Evolutionary conservation across 257 asterid genomes (phyloP), one percentile per base, ranked within the genome.

Genomic region (Solanum peruvianum): DNA sequence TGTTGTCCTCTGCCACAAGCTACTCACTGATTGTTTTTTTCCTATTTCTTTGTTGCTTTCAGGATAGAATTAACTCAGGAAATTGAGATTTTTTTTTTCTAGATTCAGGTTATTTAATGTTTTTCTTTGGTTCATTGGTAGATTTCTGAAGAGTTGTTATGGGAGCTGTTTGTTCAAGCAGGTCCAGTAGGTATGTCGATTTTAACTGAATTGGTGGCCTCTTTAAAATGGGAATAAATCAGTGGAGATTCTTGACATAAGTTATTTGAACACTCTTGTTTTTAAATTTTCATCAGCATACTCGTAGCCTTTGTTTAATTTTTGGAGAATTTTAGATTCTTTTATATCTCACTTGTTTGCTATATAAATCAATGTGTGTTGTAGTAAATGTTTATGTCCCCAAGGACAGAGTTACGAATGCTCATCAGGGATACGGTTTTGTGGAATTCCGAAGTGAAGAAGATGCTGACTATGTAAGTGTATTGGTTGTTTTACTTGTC

Each of bases 131-230:
- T 73, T 11, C 20, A 73, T 87, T 84, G 87, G 83, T 93, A 96
- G 99, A 95, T 94, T 27, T 84, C 98, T 82, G 99, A 96, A 89
- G 99, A 95, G 92, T 89, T 95, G 84, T 88, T 96, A 12, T 96
- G 99, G 98, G 99, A 95, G 91, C 87, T 96, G 87, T 94, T 96
- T 89, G 98, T 96, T 88, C 99, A 95, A 92, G 99, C 98, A 29
- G 98, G 99, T 58, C 98, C 99, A 39, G 98, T 96, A 84, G 98
- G 99, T 96, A 91, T 11, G 94, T 89, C 86, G 56, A 72, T 66
- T 84, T 67, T 85, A 85, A 25, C 41, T 67, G 64, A 44, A 78
- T 45, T 16, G 41, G n/a, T 44, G 39, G 35, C 64, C 64, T 33
- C 84, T 25, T 27, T 41, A 42, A 76, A 76, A 42, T 37, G 83